Evolutionary conservation across 2,329 filamentous ascomycete genomes (phyloP).

Genomic region (Penicillium sp.): DNA sequence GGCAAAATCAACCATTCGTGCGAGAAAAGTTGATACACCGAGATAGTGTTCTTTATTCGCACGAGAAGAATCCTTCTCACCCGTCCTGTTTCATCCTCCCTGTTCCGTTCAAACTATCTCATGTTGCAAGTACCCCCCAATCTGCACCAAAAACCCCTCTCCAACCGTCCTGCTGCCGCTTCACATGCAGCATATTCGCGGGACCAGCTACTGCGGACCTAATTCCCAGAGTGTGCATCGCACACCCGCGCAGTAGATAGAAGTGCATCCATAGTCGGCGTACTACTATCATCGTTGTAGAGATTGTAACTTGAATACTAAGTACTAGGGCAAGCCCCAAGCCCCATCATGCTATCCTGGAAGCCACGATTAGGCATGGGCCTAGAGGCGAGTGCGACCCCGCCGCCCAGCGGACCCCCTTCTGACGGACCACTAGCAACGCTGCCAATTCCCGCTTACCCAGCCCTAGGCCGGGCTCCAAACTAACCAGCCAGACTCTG

Average conservation of each 20-base stretch:
- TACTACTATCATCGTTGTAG: no score
- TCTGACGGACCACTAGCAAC: constrained; percentile 12
- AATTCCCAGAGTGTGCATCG: neutral
- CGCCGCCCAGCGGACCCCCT: neutral
- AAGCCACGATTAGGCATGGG: neutral
- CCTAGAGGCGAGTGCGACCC: constrained; percentile 3
- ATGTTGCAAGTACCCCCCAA: neutral
- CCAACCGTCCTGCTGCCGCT: neutral
- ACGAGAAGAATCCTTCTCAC: neutral
- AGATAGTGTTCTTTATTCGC: neutral
- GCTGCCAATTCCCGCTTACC: constrained; percentile 17
- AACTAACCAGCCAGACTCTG: no score
- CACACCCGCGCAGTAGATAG: no score
- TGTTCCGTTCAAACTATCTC: no score
- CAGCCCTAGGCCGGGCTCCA: neutral
- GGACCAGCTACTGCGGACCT: neutral
- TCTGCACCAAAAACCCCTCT: neutral
- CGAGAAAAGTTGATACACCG: neutral
- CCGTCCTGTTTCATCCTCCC: neutral
- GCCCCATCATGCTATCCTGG: neutral
- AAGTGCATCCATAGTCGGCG: no score
- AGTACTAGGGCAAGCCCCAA: neutral
- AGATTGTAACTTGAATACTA: no score
- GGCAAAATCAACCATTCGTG: neutral
- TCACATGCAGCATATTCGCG: neutral